Evolutionary conservation across 306 rosid species (phyloP), one percentile per base, ranked within the genome.

Genomic region (Inga leiocalycina): DNA sequence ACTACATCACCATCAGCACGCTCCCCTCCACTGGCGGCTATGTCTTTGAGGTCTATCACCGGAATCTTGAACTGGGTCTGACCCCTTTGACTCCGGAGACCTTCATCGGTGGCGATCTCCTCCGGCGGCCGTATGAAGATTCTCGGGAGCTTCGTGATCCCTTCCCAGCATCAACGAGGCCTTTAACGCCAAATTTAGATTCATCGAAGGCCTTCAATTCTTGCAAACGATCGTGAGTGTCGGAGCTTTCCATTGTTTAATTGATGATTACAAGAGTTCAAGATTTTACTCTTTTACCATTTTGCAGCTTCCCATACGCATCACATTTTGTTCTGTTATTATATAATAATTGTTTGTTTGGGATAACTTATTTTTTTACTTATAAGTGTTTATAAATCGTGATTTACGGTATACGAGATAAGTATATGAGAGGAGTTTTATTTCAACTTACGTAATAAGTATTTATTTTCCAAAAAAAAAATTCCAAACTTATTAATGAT

Each of bases 141-240:
- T 43, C 68, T 59, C 0, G 90, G 88, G 80, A 88, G 49, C 74
- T 85, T 73, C 39, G 87, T 43, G 75, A 82, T 52, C 77, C 1
- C 30, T 27, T 27, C 30, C 85, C 83, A n/a, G 79, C 68, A 75
- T 88, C 89, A 1, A 81, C 84, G 4, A 88, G 84, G 14, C 91
- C 89, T 75, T 85, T 88, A 10, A 86, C 91, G 0, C 89, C 89
- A 0, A 87, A 62, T 78, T 83, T 85, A 10, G 91, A 85, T 37
- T 88, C 84, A 10, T 88, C 91, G 27, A 86, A 88, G 57, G 84
- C 14, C 72, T 88, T 85, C 8, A 88, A 46, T 32, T 82, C 78
- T 57, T 32, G 77, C 6, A 82, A 39, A 48, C 88, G 80, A 22
- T 86, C 64, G 20, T 45, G 45, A 16, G 30, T 74, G 49, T 57